Conservation (phyloP, 208 protist genomes). For the Crithidia bombi region DNA sequence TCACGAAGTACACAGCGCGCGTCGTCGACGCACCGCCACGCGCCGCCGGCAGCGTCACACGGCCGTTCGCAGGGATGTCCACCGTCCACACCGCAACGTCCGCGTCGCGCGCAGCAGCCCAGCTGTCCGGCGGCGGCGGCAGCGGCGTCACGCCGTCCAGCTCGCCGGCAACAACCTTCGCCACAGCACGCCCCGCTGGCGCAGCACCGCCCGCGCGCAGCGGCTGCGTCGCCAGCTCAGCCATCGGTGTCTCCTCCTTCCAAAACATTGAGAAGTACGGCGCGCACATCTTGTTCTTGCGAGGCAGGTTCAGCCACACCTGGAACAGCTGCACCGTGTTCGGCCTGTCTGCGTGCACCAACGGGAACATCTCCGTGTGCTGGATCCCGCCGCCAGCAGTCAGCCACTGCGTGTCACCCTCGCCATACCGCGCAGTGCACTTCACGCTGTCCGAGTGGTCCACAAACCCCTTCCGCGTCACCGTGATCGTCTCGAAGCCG, state of each 20-base stretch:
- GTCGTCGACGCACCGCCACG: constrained; percentile 21
- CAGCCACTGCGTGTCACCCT: constrained; percentile 93
- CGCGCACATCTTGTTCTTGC: constrained; percentile 71
- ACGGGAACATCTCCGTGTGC: constrained; percentile 82
- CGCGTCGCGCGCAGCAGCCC: constrained; percentile 38
- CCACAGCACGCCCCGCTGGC: constrained; percentile 13
- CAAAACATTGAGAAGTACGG: constrained; percentile 78
- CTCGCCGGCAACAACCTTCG: constrained; percentile 36
- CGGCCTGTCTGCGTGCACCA: constrained; percentile 38
- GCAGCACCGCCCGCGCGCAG: constrained; percentile 10
- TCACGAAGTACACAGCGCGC: constrained; percentile 54
- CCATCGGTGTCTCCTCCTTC: constrained; percentile 44
- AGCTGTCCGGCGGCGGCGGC: constrained; percentile 62
- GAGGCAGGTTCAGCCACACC: constrained; percentile 93
- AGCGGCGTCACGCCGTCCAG: constrained; percentile 51
- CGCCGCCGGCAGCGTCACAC: constrained; percentile 41
- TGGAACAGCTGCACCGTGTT: constrained; percentile 64
- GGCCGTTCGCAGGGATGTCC: constrained; percentile 33
- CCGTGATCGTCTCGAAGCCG: constrained; percentile 91
- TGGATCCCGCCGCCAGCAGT: constrained; percentile 90
- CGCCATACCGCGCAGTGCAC: constrained; percentile 66
- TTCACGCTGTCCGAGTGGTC: constrained; percentile 83
- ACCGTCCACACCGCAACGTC: constrained; percentile 60
- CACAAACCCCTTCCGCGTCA: constrained; percentile 72
- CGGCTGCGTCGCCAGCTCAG: constrained; percentile 18